Percentiles rank a stretch among this genome's conserved stretches.
Evolutionary conservation across 371 early-diverging fungal species (phyloP).

Genomic region (Zychaea mexicana): DNA sequence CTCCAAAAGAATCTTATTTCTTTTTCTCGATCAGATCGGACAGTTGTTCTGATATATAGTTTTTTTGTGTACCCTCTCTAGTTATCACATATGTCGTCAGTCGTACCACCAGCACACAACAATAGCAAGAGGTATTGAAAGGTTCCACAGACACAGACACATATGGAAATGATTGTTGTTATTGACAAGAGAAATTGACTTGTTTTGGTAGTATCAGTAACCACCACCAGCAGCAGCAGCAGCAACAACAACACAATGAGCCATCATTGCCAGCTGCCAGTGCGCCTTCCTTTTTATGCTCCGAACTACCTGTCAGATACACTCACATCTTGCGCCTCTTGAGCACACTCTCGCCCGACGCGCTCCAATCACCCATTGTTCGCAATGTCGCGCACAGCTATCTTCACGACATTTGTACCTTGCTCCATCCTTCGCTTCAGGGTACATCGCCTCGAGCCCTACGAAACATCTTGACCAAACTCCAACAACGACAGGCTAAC

Average conservation of each 20-base stretch:
- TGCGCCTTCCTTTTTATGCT: slow-evolving; percentile 63
- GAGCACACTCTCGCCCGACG: slow-evolving; percentile 41
- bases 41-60: not conserved
- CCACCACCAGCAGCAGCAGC: slow-evolving; percentile 13
- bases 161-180: not conserved
- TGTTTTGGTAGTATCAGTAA: not conserved
- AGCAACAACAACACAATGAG: slow-evolving; percentile 26
- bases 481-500: slow-evolving; percentile 40
- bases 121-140: not conserved
- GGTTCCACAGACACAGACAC: too few species aligned
- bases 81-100: slow-evolving; percentile 14
- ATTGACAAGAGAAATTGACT: not conserved
- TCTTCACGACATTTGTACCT: slow-evolving; percentile 43
- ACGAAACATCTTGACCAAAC: slow-evolving; percentile 33
- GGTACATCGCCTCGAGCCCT: slow-evolving; percentile 44
- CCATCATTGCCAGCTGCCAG: slow-evolving; percentile 21
- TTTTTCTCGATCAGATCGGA: too few species aligned
- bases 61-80: slow-evolving; percentile 2
- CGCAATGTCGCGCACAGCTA: slow-evolving; percentile 44
- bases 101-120: slow-evolving; percentile 4
- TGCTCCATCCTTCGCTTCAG: slow-evolving; percentile 40
- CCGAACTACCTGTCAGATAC: slow-evolving; percentile 71
- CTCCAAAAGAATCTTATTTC: too few species aligned
- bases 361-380: slow-evolving; percentile 36
- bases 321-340: slow-evolving; percentile 61